phyloP scores from a whole-genome alignment of 2,329 filamentous ascomycete species.

The Colletotrichum sansevieriae region DNA sequence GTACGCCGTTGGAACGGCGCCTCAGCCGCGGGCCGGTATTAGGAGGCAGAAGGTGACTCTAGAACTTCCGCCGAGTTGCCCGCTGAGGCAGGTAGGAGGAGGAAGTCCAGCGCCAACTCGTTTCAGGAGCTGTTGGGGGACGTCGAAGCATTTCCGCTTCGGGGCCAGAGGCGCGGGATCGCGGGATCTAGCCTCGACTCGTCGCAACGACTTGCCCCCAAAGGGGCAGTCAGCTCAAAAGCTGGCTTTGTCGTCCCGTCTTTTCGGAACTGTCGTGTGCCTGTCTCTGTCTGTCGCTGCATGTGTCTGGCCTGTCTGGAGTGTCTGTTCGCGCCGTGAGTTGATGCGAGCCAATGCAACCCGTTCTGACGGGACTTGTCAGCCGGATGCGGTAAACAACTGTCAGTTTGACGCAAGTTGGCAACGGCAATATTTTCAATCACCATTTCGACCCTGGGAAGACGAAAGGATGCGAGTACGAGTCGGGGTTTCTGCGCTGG shows the following conservation, averaged over 20 bases:
- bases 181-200: not conserved
- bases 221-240: slow-evolving; percentile 6
- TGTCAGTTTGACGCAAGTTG: slow-evolving; percentile 14
- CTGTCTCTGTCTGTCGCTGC: slow-evolving; percentile 2
- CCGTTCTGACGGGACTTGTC: slow-evolving; percentile 4
- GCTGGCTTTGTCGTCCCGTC: slow-evolving; percentile 18
- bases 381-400: slow-evolving; percentile 19
- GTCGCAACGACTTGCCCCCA: slow-evolving; percentile 12
- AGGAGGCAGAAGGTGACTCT: not conserved
- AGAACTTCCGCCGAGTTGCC: slow-evolving; percentile 26
- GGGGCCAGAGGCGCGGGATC: not conserved
- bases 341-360: not conserved
- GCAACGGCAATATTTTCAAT: not conserved
- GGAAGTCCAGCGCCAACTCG: slow-evolving; percentile 8
- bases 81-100: slow-evolving; percentile 10
- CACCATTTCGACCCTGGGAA: not conserved
- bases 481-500: not conserved
- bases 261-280: slow-evolving; percentile 9
- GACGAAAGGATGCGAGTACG: slow-evolving; percentile 18
- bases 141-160: slow-evolving; percentile 19
- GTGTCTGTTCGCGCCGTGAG: slow-evolving; percentile 25
- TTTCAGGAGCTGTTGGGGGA: slow-evolving; percentile 37
- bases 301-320: slow-evolving; percentile 12
- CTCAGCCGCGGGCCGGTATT: slow-evolving; percentile 13
- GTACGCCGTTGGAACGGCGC: not conserved